Conservation (phyloP, 805 yeast species). For the Wickerhamomyces silvicola region DNA sequence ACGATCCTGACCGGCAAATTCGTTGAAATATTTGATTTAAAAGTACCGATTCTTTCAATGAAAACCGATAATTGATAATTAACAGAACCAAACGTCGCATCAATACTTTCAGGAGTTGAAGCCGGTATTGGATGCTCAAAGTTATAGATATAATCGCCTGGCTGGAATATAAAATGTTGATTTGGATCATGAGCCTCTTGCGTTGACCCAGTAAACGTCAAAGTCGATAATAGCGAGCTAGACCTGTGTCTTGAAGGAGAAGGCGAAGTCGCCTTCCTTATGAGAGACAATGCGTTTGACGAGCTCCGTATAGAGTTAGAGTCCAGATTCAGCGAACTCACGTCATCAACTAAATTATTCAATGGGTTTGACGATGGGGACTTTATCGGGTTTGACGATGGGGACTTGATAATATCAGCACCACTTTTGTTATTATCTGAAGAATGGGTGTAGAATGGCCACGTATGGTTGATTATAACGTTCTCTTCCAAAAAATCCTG, state of each 20-base stretch:
- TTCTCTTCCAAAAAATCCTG: slow-evolving; percentile 57
- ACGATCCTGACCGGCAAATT: slow-evolving; percentile 58
- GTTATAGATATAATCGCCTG: slow-evolving; percentile 90
- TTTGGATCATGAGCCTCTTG: slow-evolving; percentile 1
- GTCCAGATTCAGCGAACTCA: slow-evolving; percentile 23
- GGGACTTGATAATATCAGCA: slow-evolving; percentile 29
- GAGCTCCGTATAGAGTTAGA: slow-evolving; percentile 6
- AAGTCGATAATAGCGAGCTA: slow-evolving; percentile 9
- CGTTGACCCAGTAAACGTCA: slow-evolving; percentile 5
- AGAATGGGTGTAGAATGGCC: slow-evolving; percentile 82
- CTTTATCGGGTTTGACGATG: too few species aligned
- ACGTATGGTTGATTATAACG: slow-evolving; percentile 68
- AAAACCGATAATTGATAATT: slow-evolving; percentile 61
- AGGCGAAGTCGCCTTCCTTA: slow-evolving; percentile 22
- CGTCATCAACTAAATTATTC: slow-evolving; percentile 6
- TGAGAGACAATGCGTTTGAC: slow-evolving; percentile 18
- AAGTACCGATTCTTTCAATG: slow-evolving; percentile 76
- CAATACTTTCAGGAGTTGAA: slow-evolving; percentile 72
- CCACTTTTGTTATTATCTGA: slow-evolving; percentile 26
- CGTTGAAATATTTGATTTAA: slow-evolving; percentile 69
- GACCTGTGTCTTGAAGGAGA: slow-evolving; percentile 16
- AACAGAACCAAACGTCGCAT: slow-evolving; percentile 78
- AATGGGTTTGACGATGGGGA: too few species aligned
- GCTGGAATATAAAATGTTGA: slow-evolving; percentile 43
- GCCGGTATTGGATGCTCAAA: slow-evolving; percentile 86